phyloP scores from a whole-genome alignment of 257 asterid genomes.

The Paraleonurus japonicus region DNA sequence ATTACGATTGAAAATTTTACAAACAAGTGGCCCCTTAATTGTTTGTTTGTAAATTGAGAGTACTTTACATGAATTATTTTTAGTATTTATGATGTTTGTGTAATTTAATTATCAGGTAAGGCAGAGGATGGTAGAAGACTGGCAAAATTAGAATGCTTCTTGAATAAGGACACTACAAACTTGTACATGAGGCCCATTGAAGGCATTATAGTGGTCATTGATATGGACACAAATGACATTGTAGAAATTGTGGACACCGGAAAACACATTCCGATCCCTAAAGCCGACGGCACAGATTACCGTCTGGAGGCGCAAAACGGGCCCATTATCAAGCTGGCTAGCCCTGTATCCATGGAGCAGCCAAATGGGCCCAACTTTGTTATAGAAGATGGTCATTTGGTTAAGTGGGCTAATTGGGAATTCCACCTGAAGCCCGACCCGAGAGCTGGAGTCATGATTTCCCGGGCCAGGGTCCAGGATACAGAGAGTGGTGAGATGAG shows the following conservation, averaged over 20 bases:
- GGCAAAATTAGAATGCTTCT: slow-evolving; percentile 58
- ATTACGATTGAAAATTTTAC: no score
- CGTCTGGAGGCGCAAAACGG: slow-evolving; percentile 28
- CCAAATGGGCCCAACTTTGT: slow-evolving; percentile 94
- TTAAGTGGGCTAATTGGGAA: slow-evolving; percentile 98
- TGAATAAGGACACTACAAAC: slow-evolving; percentile 53
- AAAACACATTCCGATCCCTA: slow-evolving; percentile 65
- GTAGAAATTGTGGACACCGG: slow-evolving; percentile 52
- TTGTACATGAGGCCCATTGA: slow-evolving; percentile 88
- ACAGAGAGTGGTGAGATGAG: slow-evolving; percentile 62
- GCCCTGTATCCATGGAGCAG: slow-evolving; percentile 76
- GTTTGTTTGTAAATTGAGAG: not conserved
- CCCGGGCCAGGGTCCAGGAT: slow-evolving; percentile 62
- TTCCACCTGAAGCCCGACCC: slow-evolving; percentile 92
- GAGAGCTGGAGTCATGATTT: slow-evolving; percentile 78
- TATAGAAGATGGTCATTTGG: slow-evolving; percentile 57
- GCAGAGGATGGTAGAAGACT: slow-evolving; percentile 63
- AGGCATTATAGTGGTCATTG: slow-evolving; percentile 54
- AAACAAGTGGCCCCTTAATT: no score
- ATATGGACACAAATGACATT: slow-evolving; percentile 48
- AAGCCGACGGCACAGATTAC: slow-evolving; percentile 57
- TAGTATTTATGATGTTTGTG: no score
- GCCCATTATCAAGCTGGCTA: slow-evolving; percentile 45
- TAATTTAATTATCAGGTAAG: slow-evolving; percentile 36
- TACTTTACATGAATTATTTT: not conserved